Percentiles rank a stretch among this genome's conserved stretches.
phyloP scores from a whole-genome alignment of 106 monocot genomes.

The Dendrobium huoshanense region DNA sequence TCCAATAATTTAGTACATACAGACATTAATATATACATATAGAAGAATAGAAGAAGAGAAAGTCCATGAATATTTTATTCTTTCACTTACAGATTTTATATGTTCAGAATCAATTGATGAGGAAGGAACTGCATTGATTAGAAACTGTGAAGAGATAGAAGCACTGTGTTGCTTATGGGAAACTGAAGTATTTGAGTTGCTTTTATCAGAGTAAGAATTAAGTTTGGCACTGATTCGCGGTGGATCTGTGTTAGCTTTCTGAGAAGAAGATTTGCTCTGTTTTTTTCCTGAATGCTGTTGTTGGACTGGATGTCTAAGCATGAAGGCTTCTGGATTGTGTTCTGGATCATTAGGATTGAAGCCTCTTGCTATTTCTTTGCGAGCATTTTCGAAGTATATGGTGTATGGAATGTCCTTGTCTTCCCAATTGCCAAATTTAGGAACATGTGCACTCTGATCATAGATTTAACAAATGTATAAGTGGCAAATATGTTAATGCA shows the following conservation, averaged over 20 bases:
- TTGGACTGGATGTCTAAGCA: not conserved
- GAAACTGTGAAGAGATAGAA: too few species aligned
- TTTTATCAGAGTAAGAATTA: too few species aligned
- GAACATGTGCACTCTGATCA: not conserved
- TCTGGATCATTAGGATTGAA: constrained; percentile 38
- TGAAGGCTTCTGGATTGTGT: constrained; percentile 23
- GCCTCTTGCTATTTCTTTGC: constrained; percentile 12
- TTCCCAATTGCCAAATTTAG: constrained; percentile 24
- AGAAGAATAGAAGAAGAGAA: too few species aligned
- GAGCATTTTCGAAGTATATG: constrained; percentile 27
- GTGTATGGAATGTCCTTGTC: constrained; percentile 27
- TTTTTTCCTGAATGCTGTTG: not conserved
- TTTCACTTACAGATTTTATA: too few species aligned
- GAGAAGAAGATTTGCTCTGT: not conserved
- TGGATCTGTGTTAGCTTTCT: not conserved
- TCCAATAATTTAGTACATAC: too few species aligned
- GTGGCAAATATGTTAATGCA: too few species aligned
- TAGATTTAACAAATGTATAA: not conserved
- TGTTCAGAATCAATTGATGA: too few species aligned
- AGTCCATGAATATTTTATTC: too few species aligned
- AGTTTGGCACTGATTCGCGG: not conserved
- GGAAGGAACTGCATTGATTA: too few species aligned
- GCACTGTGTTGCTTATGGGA: too few species aligned
- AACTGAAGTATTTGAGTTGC: too few species aligned
- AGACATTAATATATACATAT: too few species aligned